Evolutionary conservation across 441 rosid genomes (phyloP), one percentile per base, ranked within the genome.

Genomic region (Populus hybrid): DNA sequence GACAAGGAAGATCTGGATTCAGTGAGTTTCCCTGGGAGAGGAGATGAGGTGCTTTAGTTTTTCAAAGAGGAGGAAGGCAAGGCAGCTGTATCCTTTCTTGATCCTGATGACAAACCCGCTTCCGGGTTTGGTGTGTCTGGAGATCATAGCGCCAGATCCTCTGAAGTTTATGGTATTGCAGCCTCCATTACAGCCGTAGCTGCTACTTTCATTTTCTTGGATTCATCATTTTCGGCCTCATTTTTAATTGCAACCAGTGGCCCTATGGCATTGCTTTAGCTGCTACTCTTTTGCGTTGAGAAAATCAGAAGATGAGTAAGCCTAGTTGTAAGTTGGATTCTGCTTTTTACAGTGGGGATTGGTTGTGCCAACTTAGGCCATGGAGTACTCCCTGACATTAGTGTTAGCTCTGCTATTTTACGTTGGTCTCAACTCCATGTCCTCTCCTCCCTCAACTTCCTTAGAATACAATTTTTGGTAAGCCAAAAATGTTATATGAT

Each of bases 131-230:
- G 89, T 75, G 81, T 84, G 3, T 82, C 92, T 14, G 88, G 92
- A 76, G 92, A 86, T 70, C 94, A 89, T 9, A 94, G 97, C 66
- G 96, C 95, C 16, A 95, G 90, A 72, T 85, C 94, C 66, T 86
- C 94, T 0, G 96, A 92, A 81, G 95, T 95, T 28, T 95, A 93
- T 78, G 98, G 97, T 3, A 92, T 95, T 26, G 91, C 92, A 11
- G 98, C 97, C 14, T 88, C 90, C 50, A 93, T 93, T 64, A 90
- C 99, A 6, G 91, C 95, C 28, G 84, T 92, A 75, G 95, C 87
- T 21, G 93, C 97, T 74, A 87, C 92, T 26, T 30, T 7, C 9
- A 11, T 42, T 54, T 32, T 11, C 28, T 46, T 70, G 26, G 20
- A 0, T 24, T 11, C 6, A 75, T 38, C 35, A 18, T 20, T 73